Evolutionary conservation across 2,329 filamentous ascomycete genomes (phyloP), one percentile per base, ranked within the genome.

Genomic region (Orbilia oligospora): DNA sequence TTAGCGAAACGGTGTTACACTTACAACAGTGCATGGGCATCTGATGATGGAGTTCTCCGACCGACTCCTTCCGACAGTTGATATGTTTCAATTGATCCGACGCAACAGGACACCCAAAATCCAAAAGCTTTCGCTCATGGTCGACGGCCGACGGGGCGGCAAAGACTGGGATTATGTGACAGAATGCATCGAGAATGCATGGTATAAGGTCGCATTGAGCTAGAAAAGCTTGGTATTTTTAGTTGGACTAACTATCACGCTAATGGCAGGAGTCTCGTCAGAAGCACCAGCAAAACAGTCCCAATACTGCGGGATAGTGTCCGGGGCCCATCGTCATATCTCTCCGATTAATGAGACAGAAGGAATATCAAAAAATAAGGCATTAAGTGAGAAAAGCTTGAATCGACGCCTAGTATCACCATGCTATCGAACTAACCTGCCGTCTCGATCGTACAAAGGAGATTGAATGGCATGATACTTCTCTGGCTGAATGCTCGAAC

Each of bases 51-150:
- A 24, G 56, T 27, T 44, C 27, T 44, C 61, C 61, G 61, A 49
- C 61, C 61, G 61, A 65, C 61, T 49, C 61, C 61, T 65, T 49
- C 61, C 61, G 61, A 65, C 61, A 49, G n/a, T 49, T 65, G 56
- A 61, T 41, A 61, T 44, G 56, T 61, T 61, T 61, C 56, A 44
- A 61, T 61, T 44, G 33, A 44, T 24, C 56, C 56, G 33, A 41
- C 53, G 18, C 30, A 58, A 30, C 56, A 61, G 36, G 36, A 61
- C 36, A 18, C 56, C 44, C 44, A 46, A 24, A 38, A 38, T 41
- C 38, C 38, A 22, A 41, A 22, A 8, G 6, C 18, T 38, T 58
- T 41, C 10, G 36, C 30, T 38, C 30, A 16, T 58, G 16, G 53
- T 20, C 30, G 1, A 44, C 36, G 36, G 27, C 20, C 53, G 53